Conservation (phyloP, 164 flowering plant genomes). For the Aristolochia californica region DNA sequence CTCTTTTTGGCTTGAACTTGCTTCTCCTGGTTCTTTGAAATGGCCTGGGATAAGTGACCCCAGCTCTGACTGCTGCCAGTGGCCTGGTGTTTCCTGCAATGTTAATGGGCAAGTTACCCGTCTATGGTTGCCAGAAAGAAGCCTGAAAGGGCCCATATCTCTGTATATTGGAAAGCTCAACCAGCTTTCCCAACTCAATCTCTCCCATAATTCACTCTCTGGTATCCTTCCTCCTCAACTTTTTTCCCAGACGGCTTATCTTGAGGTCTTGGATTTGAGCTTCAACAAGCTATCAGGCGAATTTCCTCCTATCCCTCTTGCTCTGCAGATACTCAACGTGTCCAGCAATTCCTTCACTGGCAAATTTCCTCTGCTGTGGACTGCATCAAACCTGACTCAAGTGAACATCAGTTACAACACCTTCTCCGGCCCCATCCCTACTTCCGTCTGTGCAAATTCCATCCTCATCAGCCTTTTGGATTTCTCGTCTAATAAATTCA, state of each 20-base stretch:
- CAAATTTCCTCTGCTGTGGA: conserved; percentile 21
- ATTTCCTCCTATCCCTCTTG: conserved; percentile 25
- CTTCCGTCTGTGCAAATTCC: conserved; percentile 35
- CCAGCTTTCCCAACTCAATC: conserved; percentile 46
- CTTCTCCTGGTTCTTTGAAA: neutral
- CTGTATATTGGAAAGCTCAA: conserved; percentile 37
- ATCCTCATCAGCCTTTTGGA: conserved; percentile 39
- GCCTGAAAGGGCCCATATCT: conserved; percentile 48
- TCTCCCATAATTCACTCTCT: conserved; percentile 49
- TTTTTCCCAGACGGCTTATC: conserved; percentile 41
- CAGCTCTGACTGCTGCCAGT: conserved; percentile 45
- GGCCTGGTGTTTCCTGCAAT: conserved; percentile 68
- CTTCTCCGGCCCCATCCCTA: conserved; percentile 35
- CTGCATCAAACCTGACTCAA: conserved; percentile 29
- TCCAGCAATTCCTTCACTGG: conserved; percentile 60
- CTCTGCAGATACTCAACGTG: conserved; percentile 38
- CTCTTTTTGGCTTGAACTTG: conserved; percentile 3
- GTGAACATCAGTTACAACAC: conserved; percentile 63
- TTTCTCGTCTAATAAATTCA: conserved; percentile 48
- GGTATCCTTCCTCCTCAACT: conserved; percentile 51
- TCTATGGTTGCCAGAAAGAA: conserved; percentile 33
- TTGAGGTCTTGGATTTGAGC: conserved; percentile 70
- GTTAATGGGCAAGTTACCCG: conserved; percentile 28
- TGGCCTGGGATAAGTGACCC: neutral
- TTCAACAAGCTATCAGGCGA: conserved; percentile 45